Evolutionary conservation across 805 yeast genomes (phyloP), one percentile per base, ranked within the genome.

Genomic region (Lipomyces orientalis): DNA sequence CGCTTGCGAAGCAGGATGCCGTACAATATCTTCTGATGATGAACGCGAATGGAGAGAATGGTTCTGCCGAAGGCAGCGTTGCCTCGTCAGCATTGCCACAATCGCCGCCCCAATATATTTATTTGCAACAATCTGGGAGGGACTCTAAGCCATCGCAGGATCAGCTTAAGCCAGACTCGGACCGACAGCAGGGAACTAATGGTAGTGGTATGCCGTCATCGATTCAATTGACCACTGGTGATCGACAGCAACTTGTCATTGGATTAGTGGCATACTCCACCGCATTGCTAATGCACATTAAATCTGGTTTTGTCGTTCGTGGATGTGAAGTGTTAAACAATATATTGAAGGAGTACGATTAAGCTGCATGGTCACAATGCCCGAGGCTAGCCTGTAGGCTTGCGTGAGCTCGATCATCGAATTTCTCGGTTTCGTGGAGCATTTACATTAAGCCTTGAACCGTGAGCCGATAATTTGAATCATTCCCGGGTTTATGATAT

Each of bases 261-360:
- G 74, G 74, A 4, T 49, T 71, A 25, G 61, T 71, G 19, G 70
- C 74, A 29, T 67, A 65, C 62, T 71, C 74, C 2, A 64, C 65
- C 34, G 56, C 69, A 19, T 37, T 69, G 19, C 52, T 71, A 54
- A 58, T 58, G 58, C 67, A 64, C 43, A 68, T 71, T 19, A 63
- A 67, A 54, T 71, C 74, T 74, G 74, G 74, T 5, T 66, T 73
- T 55, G 72, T 71, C 1, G 14, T 52, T 14, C 71, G 73, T 8
- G 74, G 74, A 34, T 55, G 64, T 49, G 71, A 68, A 31, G 71
- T 68, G 10, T 46, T 68, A 67, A 66, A 61, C 55, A 68, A 66
- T 35, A 65, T 66, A 19, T 60, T 68, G 63, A 60, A 54, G 56
- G 71, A 68, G 57, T 68, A 68, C 35, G 64, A 54, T 35, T 58